Evolutionary conservation across 2,329 filamentous ascomycete genomes (phyloP).

Genomic region (Lecanicillium sp.): DNA sequence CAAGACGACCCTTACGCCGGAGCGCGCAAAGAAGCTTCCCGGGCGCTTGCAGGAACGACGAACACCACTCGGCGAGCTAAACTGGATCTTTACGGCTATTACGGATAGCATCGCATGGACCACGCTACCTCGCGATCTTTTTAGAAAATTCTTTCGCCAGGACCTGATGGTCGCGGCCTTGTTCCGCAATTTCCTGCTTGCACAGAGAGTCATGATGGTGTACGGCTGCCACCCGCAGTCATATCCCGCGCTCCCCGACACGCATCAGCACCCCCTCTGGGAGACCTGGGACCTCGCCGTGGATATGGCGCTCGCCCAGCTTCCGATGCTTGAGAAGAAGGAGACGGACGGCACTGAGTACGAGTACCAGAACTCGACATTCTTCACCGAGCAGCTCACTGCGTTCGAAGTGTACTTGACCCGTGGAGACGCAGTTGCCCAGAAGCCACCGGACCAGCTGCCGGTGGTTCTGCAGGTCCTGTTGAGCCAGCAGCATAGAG

Average conservation of each 20-base stretch:
- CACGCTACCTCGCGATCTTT: conserved; percentile 78
- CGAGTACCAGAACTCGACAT: conserved; percentile 88
- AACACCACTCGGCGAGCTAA: conserved; percentile 90
- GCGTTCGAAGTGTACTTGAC: conserved; percentile 94
- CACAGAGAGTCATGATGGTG: conserved; percentile 90
- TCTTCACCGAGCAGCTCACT: conserved; percentile 94
- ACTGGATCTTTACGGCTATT: conserved; percentile 99
- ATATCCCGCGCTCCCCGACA: conserved; percentile 85
- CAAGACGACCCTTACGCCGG: conserved; percentile 62
- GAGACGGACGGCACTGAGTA: conserved; percentile 71
- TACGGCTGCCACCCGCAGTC: conserved; percentile 95
- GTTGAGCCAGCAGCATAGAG: conserved; percentile 87
- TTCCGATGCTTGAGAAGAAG: conserved; percentile 77
- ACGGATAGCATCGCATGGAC: conserved; percentile 99
- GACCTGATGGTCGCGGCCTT: conserved; percentile 98
- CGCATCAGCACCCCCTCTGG: conserved; percentile 91
- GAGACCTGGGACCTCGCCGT: conserved; percentile 96
- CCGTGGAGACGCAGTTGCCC: conserved; percentile 71
- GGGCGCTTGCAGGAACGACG: conserved; percentile 87
- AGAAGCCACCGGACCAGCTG: conserved; percentile 87
- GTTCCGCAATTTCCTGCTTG: conserved; percentile 91
- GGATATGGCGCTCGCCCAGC: conserved; percentile 85
- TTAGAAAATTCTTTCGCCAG: conserved; percentile 95
- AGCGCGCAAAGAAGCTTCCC: conserved; percentile 82
- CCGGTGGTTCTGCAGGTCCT: conserved; percentile 95